Conservation (phyloP, 176 grass and related monocot species). For the Oryza punctata region DNA sequence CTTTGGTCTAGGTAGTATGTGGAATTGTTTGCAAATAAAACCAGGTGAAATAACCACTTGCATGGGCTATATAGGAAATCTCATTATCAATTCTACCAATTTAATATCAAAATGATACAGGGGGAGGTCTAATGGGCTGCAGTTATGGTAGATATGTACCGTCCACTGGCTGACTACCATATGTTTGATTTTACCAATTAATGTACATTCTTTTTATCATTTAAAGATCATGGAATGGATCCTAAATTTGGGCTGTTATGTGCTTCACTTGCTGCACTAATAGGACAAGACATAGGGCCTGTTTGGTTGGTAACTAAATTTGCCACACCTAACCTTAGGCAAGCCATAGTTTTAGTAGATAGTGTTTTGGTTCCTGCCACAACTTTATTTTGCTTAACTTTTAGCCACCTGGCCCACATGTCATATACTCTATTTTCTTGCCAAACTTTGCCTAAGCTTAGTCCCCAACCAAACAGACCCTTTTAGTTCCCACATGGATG, state of each 20-base stretch:
- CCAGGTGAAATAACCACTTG: not conserved
- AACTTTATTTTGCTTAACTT: too few species aligned
- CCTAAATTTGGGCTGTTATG: not conserved
- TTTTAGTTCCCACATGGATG: not conserved
- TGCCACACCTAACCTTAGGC: too few species aligned
- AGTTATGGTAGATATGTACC: not conserved
- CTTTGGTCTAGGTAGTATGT: not conserved
- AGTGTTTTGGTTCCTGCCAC: too few species aligned
- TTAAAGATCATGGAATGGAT: not conserved
- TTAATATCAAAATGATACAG: not conserved
- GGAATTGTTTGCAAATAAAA: not conserved
- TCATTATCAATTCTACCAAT: not conserved
- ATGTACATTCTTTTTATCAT: not conserved
- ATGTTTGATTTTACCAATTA: slow-evolving; percentile 11
- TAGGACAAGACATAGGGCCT: slow-evolving; percentile 2
- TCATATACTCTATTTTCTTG: too few species aligned
- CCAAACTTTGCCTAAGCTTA: too few species aligned
- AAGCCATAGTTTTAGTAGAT: too few species aligned
- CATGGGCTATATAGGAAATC: not conserved
- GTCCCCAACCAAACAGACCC: too few species aligned
- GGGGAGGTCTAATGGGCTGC: not conserved
- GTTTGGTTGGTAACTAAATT: too few species aligned
- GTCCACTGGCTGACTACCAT: not conserved
- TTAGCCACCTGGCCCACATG: too few species aligned
- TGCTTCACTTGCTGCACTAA: not conserved